phyloP scores from a whole-genome alignment of 495 filamentous ascomycete species.

The Penicillium coprophilum region DNA sequence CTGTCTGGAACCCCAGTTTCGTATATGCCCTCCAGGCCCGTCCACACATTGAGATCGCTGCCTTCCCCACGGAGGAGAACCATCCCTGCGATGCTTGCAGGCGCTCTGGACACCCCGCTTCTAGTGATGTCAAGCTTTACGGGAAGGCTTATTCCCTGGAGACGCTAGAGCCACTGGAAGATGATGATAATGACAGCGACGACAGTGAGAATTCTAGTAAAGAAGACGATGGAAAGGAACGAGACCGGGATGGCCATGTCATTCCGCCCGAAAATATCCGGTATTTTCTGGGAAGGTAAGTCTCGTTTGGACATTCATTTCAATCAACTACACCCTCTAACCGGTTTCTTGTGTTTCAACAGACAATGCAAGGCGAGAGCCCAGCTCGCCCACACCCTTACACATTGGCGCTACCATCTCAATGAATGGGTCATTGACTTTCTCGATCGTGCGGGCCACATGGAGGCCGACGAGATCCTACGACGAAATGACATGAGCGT shows the following conservation, averaged over 20 bases:
- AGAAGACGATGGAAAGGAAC: conserved; percentile 36
- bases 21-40: conserved; percentile 61
- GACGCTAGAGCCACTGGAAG: conserved; percentile 63
- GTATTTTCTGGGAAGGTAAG: conserved; percentile 49
- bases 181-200: conserved; percentile 45
- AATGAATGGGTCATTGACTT: conserved; percentile 67
- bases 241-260: conserved; percentile 37
- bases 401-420: conserved; percentile 75
- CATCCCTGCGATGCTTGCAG: conserved; percentile 76
- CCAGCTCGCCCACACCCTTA: conserved; percentile 63
- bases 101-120: conserved; percentile 65
- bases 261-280: conserved; percentile 34
- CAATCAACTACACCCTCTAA: background rate
- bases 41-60: conserved; percentile 49
- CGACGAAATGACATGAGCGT: conserved; percentile 52
- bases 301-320: background rate
- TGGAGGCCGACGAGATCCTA: conserved; percentile 52
- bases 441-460: conserved; percentile 55
- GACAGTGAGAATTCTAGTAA: conserved; percentile 41
- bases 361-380: conserved; percentile 68
- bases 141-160: conserved; percentile 70
- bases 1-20: conserved; percentile 71
- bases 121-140: conserved; percentile 56
- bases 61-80: conserved; percentile 34
- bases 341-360: background rate